A percentile compares a stretch with the other conserved stretches of the same genome.
Conservation (phyloP, 805 yeast species). For the Metschnikowia hibisci region DNA sequence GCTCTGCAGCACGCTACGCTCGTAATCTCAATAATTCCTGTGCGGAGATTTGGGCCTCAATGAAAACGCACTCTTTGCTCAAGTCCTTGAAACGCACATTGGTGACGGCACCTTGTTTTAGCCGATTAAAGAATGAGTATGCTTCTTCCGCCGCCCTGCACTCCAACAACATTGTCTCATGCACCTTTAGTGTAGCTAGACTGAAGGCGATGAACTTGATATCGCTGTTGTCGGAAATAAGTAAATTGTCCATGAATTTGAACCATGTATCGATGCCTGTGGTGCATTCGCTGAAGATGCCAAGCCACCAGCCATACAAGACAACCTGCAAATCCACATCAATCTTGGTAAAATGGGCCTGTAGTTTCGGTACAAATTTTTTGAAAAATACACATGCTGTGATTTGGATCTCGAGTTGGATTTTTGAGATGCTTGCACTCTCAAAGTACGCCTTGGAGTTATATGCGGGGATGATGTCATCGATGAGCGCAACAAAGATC, state of each 20-base stretch:
- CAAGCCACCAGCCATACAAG: constrained; percentile 55
- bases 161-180: constrained; percentile 28
- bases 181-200: constrained; percentile 34
- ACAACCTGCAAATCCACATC: constrained; percentile 47
- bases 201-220: constrained; percentile 32
- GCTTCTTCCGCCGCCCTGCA: constrained; percentile 27
- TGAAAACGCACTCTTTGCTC: constrained; percentile 11
- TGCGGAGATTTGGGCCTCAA: constrained; percentile 10
- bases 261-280: constrained; percentile 50
- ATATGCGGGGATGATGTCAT: constrained; percentile 47
- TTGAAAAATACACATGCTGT: constrained; percentile 30
- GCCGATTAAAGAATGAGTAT: constrained; percentile 22
- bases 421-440: constrained; percentile 18
- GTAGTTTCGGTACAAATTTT: constrained; percentile 38
- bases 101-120: constrained; percentile 16
- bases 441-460: constrained; percentile 18
- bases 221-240: constrained; percentile 30
- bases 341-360: constrained; percentile 28
- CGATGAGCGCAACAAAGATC: constrained; percentile 47
- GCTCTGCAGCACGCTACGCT: neutral
- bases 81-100: constrained; percentile 22
- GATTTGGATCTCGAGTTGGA: constrained; percentile 39
- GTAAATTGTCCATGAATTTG: constrained; percentile 48
- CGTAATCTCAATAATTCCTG: neutral
- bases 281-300: constrained; percentile 48